phyloP scores from a whole-genome alignment of 106 monocot genomes.

The Dioscorea dumetorum region DNA sequence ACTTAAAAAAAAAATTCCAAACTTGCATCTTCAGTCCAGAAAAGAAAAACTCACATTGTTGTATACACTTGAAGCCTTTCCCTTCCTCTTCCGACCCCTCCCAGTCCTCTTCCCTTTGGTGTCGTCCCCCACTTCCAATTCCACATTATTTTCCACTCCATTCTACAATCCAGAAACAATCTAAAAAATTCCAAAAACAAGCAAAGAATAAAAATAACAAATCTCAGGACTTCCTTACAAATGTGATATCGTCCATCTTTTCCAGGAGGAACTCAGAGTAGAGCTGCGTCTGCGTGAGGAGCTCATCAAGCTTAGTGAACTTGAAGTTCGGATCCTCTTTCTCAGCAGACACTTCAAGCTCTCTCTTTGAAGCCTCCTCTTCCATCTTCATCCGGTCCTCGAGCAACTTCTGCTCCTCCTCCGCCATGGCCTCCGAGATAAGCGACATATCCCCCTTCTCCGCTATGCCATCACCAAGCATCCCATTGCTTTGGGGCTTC shows the following conservation, averaged over 20 bases:
- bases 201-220: not conserved
- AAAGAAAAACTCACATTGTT: constrained; percentile 41
- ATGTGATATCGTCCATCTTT: constrained; percentile 77
- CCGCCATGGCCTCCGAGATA: constrained; percentile 47
- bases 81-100: constrained; percentile 71
- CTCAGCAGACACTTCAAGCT: not conserved
- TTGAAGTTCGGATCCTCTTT: constrained; percentile 10
- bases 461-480: constrained; percentile 13
- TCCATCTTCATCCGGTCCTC: constrained; percentile 31
- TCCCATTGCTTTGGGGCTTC: not conserved
- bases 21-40: not conserved
- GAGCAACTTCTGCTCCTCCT: constrained; percentile 44
- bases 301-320: constrained; percentile 62
- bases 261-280: constrained; percentile 82
- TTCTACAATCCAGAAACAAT: constrained; percentile 23
- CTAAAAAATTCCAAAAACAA: not conserved
- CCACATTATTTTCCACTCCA: constrained; percentile 12
- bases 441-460: constrained; percentile 60
- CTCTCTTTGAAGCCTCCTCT: constrained; percentile 1
- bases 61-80: constrained; percentile 19
- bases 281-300: constrained; percentile 67
- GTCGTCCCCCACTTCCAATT: constrained; percentile 22
- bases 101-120: constrained; percentile 41
- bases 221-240: constrained; percentile 21
- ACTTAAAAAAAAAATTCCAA: too few relatives aligned